phyloP scores from a whole-genome alignment of 371 early-diverging fungal species.

The Synchytrium microbalum region DNA sequence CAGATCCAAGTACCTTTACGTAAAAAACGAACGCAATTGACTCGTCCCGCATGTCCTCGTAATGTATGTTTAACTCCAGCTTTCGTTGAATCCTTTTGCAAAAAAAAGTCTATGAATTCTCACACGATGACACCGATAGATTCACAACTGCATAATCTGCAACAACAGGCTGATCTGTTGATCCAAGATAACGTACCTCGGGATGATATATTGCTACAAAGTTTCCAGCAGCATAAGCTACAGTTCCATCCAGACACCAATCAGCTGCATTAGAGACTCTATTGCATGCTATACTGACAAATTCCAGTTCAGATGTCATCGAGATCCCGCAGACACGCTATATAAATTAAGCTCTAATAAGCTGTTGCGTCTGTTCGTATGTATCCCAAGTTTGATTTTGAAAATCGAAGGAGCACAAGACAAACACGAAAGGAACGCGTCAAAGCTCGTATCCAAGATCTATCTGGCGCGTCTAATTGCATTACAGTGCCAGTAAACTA shows the following conservation, averaged over 20 bases:
- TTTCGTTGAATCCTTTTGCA: constrained; percentile 34
- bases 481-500: too few species aligned
- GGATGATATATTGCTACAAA: constrained; percentile 69
- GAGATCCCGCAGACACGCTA: neutral
- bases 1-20: constrained; percentile 38
- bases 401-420: too few species aligned
- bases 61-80: constrained; percentile 58
- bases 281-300: constrained; percentile 63
- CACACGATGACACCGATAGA: too few species aligned
- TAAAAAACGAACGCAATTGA: constrained; percentile 70
- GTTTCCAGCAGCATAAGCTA: constrained; percentile 68
- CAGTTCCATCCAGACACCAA: constrained; percentile 52
- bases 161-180: neutral
- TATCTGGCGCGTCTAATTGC: too few species aligned
- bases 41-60: constrained; percentile 69
- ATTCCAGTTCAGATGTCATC: constrained; percentile 32
- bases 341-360: too few species aligned
- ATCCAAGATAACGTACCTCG: constrained; percentile 34
- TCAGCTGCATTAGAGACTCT: constrained; percentile 57
- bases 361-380: too few species aligned
- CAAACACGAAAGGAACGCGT: too few species aligned
- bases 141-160: neutral
- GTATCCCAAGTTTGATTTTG: too few species aligned
- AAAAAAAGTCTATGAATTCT: neutral
- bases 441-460: too few species aligned